Base-by-base conservation (phyloP, 106 monocot species). In the Xerophyta viscosa region DNA sequence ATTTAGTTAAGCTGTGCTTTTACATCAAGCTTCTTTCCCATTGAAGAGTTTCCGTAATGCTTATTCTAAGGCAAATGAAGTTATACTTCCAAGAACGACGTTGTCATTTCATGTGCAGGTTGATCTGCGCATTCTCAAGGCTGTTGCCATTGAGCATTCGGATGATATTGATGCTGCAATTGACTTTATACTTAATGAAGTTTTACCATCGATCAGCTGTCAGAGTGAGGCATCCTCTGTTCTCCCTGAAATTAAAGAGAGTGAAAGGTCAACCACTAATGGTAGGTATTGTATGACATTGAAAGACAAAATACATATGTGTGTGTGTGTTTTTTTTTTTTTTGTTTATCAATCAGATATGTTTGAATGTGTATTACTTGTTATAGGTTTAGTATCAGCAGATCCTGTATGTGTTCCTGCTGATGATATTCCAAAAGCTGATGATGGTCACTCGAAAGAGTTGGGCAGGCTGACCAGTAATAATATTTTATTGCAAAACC, bases 121-220 rank as follows among this genome's bases (percentile, higher is more conserved):
- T 44, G 84, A 84, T 58, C 24, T 39, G 7, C 75, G 71, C n/a
- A 68, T 84, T 47, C 49, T 80, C 17, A 79, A 52, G 57, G 71
- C 74, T 56, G 62, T 76, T 14, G 75, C 79, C 8, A 65, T 71
- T 65, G 79, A 84, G 60, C 67, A 79, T 53, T 51, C 23, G 3
- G 24, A 64, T 13, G 79, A 84, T 57, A 63, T 65, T 54, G 62
- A 79, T 51, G 71, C 67, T 64, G 84, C 84, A 26, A 52, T 65
- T 46, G 79, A 72, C 31, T 84, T 79, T 58, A 61, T 80, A 48
- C 39, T 79, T 24, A 48, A 36, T 42, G 75, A 84, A 28, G 71
- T 84, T 41, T 48, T 72, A 43, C 75, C 64, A 19, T 31, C 37
- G 18, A 15, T 77, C 1, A 11, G 21, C 47, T 23, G 19, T 46